These are phyloP conservation scores for Pichia cephalocereana DNA, from an alignment of 805 yeast species.

Conservation along the genomic window DNA sequence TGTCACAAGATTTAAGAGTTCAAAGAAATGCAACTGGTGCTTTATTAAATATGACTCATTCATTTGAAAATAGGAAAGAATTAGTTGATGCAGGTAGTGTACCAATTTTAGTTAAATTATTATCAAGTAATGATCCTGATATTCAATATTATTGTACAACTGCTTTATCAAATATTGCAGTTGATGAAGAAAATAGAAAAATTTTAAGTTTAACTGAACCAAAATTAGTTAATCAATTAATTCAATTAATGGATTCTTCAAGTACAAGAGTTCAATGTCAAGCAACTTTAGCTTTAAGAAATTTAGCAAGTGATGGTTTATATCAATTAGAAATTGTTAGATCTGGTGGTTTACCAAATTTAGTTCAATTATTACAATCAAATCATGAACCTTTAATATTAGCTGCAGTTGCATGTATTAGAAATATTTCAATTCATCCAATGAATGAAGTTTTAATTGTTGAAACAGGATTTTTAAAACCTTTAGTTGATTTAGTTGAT, in stretches of 20 bases:
- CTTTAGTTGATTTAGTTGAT: conserved; percentile 77
- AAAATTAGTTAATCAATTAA: conserved; percentile 77
- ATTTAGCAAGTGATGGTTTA: conserved; percentile 90
- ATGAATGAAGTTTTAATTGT: conserved; percentile 91
- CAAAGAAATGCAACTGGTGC: conserved; percentile 99
- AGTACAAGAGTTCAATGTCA: conserved; percentile 96
- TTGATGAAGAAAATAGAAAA: conserved; percentile 84
- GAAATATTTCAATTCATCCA: conserved; percentile 95
- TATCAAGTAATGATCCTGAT: conserved; percentile 85
- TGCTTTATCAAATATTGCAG: conserved; percentile 94
- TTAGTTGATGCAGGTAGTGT: conserved; percentile 97
- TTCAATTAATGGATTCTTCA: conserved; percentile 84
- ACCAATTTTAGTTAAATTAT: conserved; percentile 83
- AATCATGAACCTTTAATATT: conserved; percentile 85
- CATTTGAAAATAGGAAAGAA: conserved; percentile 92
- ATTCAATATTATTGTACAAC: conserved; percentile 98
- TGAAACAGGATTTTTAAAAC: conserved; percentile 92
- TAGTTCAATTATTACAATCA: conserved; percentile 82
- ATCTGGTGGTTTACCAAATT: conserved; percentile 90
- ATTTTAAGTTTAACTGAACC: conserved; percentile 89
- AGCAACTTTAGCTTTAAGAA: conserved; percentile 92
- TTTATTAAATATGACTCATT: conserved; percentile 93
- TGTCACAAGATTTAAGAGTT: conserved; percentile 88
- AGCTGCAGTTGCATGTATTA: conserved; percentile 97
- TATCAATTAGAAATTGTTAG: conserved; percentile 94